Base-by-base conservation (phyloP, 2,329 filamentous ascomycete species). In the Arthroderma sp. region DNA sequence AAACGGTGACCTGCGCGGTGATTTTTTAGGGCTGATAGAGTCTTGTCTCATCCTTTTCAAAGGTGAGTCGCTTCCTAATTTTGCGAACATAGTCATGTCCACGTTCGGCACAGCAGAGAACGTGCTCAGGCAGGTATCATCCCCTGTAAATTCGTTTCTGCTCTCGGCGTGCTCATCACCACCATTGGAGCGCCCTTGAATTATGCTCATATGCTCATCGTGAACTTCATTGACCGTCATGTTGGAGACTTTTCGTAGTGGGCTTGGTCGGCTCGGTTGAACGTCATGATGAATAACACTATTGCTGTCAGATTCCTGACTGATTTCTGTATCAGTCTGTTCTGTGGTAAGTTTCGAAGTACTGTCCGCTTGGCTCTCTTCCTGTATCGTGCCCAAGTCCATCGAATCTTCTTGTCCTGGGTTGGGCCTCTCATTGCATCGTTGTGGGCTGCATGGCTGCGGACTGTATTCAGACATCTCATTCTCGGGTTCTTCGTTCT, bases 41-140 rank as follows among this genome's bases (percentile, higher is more conserved):
- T 63, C 50, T 65, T 68, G 54, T 55, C 58, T 57, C 36, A 54
- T 53, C 2, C 55, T 53, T 46, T 77, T 81, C 27, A 70, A 68
- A 9, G 80, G 78, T 36, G 73, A 82, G 50, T 82, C 77, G 6
- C 53, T 51, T 45, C 80, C 78, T 44, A 91, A 66, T 51, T 79
- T 80, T 6, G 85, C 81, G 56, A 93, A 86, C 56, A 81, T 80
- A 15, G 86, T 91, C 77, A 91, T 78, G 55, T 89, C 86, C 11
- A 68, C 60, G 44, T 71, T 71, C 4, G 86, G 86, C 44, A 94
- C 78, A 6, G 86, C 86, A 1, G 89, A 95, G 64, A 95, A 95
- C 8, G 75, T 79, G 68, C 86, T 94, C 60, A 94, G 83, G 57
- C 66, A 65, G 7, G 68, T 68, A 38, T 69, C 63, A 46, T 68